Evolutionary conservation across 2,329 filamentous ascomycete genomes (phyloP).

Genomic region (Sporothrix curviconia): DNA sequence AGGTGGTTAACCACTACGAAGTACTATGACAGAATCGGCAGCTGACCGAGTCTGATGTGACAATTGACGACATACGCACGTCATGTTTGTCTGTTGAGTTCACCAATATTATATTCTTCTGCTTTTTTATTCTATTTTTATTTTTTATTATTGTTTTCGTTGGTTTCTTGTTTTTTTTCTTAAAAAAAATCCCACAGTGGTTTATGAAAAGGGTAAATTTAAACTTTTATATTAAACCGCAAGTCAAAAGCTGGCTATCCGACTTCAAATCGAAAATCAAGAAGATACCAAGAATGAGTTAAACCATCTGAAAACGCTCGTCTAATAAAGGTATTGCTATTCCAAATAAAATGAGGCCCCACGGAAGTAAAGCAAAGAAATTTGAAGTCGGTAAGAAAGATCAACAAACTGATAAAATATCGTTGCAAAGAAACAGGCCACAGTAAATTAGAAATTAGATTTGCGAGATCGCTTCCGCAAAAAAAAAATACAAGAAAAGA

Average conservation of each 20-base stretch:
- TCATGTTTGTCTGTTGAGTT: no score
- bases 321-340: neutral
- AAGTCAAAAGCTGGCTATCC: neutral
- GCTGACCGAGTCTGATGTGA: no score
- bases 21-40: conserved; percentile 8
- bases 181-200: no score
- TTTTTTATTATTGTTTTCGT: no score
- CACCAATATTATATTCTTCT: no score
- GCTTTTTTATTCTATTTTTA: no score
- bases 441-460: no score
- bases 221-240: neutral
- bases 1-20: no score
- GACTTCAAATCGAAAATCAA: neutral
- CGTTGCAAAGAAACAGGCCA: neutral
- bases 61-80: no score
- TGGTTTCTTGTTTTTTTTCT: no score
- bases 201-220: neutral
- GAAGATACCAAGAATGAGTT: neutral
- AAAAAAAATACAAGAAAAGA: neutral
- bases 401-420: neutral
- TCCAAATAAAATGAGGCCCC: neutral
- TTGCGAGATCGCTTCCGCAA: no score
- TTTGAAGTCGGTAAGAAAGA: neutral
- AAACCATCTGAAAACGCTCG: neutral
- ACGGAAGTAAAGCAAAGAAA: neutral